Evolutionary conservation across 2,329 filamentous ascomycete species (phyloP), one percentile per base, ranked within the genome.

Genomic region (Aspergillus hortae): DNA sequence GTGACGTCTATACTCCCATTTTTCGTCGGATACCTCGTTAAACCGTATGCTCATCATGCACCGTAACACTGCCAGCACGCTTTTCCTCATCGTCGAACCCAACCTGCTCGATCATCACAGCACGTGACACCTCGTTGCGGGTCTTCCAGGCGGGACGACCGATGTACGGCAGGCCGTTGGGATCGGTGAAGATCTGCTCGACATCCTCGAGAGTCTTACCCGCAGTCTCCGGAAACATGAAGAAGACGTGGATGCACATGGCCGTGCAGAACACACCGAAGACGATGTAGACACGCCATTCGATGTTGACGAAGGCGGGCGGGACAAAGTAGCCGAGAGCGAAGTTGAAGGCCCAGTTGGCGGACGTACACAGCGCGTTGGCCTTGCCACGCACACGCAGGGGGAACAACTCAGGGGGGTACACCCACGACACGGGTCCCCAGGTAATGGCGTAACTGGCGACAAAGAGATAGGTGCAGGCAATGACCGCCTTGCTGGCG

Each of bases 131-230:
- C 40, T 65, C 56, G 42, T 67, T 65, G 33, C 49, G 55, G 7
- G 70, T 73, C 63, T 69, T 72, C 70, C 70, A 73, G 19, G 70
- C 66, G 12, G 68, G 62, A 4, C 61, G 69, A 52, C 70, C 70
- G 21, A 73, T 67, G 52, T 69, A 69, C 21, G 62, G 65, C 36
- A 67, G 60, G 15, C 69, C 69, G 36, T 47, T 53, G 15, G 69
- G 69, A 11, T 69, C 64, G 27, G 65, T 71, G 66, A 92, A 92
- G 57, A 91, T 85, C 12, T 82, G 82, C 58, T 89, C 87, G 68
- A 90, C 85, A 65, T 92, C 87, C 64, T 92, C 88, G 1, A 92
- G 80, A 0, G 86, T 87, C 70, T 84, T 88, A 11, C 87, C 87
- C 36, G 84, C 82, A 0, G 87, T 90, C 70, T 90, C 82, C 0